phyloP scores from a whole-genome alignment of 2,329 filamentous ascomycete species.

The Colletotrichum tabaci region DNA sequence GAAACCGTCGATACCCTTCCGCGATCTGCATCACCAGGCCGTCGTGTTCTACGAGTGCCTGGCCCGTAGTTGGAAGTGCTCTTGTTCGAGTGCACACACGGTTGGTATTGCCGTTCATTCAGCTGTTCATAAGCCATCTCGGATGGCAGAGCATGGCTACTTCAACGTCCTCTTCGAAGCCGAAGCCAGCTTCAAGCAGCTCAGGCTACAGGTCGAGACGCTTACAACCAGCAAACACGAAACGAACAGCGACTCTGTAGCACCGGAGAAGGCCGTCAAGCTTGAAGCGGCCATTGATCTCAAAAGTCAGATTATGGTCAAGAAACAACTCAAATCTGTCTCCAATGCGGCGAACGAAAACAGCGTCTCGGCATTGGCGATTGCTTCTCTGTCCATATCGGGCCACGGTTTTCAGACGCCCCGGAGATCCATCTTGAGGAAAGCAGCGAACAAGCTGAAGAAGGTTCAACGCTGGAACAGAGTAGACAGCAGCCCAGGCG shows the following conservation, averaged over 20 bases:
- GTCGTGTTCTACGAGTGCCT: constrained; percentile 13
- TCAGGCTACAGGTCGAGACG: neutral
- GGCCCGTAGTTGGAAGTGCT: constrained; percentile 13
- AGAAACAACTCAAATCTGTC: neutral
- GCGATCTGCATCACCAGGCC: constrained; percentile 4
- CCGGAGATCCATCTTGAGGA: neutral
- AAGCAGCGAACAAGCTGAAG: neutral
- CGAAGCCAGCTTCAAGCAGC: neutral
- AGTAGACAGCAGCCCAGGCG: neutral
- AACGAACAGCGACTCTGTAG: neutral
- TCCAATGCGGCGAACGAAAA: neutral
- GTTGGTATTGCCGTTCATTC: constrained; percentile 8
- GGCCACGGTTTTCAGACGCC: neutral
- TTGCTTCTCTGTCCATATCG: neutral
- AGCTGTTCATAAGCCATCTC: neutral
- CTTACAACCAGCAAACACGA: neutral
- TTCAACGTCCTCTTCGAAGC: neutral
- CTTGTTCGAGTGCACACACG: constrained; percentile 5
- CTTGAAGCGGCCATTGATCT: neutral
- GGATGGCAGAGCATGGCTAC: neutral
- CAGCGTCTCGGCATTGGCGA: neutral
- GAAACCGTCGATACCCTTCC: neutral
- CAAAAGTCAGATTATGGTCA: neutral
- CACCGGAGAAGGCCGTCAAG: neutral
- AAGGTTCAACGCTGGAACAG: neutral